Conservation (phyloP, 2,329 filamentous ascomycete genomes). For the Cordyceps tenuipes region DNA sequence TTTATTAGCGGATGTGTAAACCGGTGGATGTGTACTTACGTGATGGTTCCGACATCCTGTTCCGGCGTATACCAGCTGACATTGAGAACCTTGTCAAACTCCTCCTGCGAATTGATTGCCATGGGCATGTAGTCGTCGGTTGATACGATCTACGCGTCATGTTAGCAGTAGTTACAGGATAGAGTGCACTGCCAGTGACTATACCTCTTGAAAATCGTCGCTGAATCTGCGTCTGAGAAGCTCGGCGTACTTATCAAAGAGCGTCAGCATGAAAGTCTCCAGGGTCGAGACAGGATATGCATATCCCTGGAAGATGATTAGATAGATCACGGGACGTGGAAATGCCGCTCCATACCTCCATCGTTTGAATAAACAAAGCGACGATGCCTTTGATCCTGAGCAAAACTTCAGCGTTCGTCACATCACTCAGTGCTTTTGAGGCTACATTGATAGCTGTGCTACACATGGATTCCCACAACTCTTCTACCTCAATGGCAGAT, state of each 20-base stretch:
- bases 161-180: not conserved
- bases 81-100: conserved; percentile 92
- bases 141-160: conserved; percentile 49
- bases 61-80: conserved; percentile 95
- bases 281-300: conserved; percentile 75
- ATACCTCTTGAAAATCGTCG: conserved; percentile 86
- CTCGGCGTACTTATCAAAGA: conserved; percentile 92
- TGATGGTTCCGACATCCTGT: conserved; percentile 64
- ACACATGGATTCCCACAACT: conserved; percentile 98
- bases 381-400: conserved; percentile 93
- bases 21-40: conserved; percentile 37
- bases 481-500: conserved; percentile 83
- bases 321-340: conserved; percentile 64
- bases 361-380: conserved; percentile 92
- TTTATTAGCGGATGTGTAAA: not conserved
- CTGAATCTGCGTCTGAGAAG: conserved; percentile 86
- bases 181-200: conserved; percentile 4
- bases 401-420: conserved; percentile 82
- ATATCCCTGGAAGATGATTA: conserved; percentile 74
- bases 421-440: conserved; percentile 63
- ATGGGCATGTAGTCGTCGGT: conserved; percentile 99
- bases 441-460: conserved; percentile 77
- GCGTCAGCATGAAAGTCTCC: conserved; percentile 73
- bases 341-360: conserved; percentile 74
- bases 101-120: conserved; percentile 82